Evolutionary conservation across 2,329 filamentous ascomycete genomes (phyloP), one percentile per base, ranked within the genome.

Genomic region (Apiospora arundinis): DNA sequence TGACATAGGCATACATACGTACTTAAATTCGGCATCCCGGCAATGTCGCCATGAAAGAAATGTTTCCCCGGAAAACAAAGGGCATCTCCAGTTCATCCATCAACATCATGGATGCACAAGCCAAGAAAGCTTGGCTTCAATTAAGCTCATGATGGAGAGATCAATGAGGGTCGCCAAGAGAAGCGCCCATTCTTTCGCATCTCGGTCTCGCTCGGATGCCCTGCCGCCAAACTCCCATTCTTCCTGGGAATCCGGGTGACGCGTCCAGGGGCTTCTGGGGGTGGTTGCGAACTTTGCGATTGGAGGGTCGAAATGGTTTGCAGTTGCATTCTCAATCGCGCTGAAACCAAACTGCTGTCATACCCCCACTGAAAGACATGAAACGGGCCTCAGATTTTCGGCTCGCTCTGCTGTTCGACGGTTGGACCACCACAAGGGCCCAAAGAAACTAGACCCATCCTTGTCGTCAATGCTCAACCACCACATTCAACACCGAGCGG

Each of bases 331-430:
- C 9, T 45, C 42, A 45, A 9, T 63, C 21, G 52, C 32, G 52
- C 56, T 63, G 56, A 63, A 63, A 63, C 56, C 56, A 63, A 40
- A 63, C 56, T 63, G 56, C 32, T n/a, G 56, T 63, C 56, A 63
- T 63, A 40, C 56, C 32, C 32, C 28, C 56, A 63, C 28, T 18
- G 5, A 40, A 63, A 63, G n/a, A 56, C 25, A 63, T 63, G 56
- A 63, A 63, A 63, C 56, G 32, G 32, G 56, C 56, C 21, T 63
- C 56, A 21, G 56, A 63, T 63, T 40, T 40, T 40, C 56, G 25
- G 23, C 49, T 37, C 32, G 28, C 23, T 52, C 23, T 28, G 25
- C n/a, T 56, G 3, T 12, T 18, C 21, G 16, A 9, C 28, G 52
- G 32, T 63, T 63, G 56, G 56, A n/a, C 56, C 32, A 18, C 49